Conservation (phyloP, 495 filamentous ascomycete genomes). For the Mytilinidion resinicola region DNA sequence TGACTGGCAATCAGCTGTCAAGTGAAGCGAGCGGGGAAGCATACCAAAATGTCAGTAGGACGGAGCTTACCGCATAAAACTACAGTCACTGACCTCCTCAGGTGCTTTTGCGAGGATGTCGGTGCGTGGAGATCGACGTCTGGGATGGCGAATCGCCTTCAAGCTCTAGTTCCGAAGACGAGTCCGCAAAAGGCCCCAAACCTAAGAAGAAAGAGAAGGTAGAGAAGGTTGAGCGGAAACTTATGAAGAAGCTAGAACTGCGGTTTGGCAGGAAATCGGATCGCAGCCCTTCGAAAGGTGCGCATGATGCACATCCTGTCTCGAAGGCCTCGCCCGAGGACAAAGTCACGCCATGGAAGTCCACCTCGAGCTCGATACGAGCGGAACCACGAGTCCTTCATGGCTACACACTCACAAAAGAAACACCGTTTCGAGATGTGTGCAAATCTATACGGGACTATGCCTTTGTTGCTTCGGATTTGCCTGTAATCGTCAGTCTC, state of each 20-base stretch:
- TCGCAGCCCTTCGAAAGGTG: conserved; percentile 5
- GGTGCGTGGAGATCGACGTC: conserved; percentile 92
- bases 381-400: conserved; percentile 76
- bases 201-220: conserved; percentile 19
- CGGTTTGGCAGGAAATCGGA: conserved; percentile 18
- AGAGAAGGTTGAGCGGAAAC: conserved; percentile 12
- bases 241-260: conserved; percentile 22
- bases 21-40: conserved; percentile 73
- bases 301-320: no score
- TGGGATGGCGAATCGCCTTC: conserved; percentile 70
- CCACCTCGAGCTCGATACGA: conserved; percentile 27
- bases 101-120: conserved; percentile 72
- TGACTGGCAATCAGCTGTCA: conserved; percentile 86
- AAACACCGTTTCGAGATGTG: conserved; percentile 75
- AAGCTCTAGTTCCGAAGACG: conserved; percentile 34
- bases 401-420: conserved; percentile 80
- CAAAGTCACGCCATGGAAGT: conserved; percentile 35
- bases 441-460: conserved; percentile 71
- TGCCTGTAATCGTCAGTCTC: conserved; percentile 81
- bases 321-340: conserved; percentile 5
- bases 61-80: no score
- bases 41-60: conserved; percentile 65
- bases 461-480: conserved; percentile 64
- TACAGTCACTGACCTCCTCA: conserved; percentile 26
- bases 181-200: conserved; percentile 15